Evolutionary conservation across 73 alveolate species (phyloP).

Genomic region (Diophrys sp.): DNA sequence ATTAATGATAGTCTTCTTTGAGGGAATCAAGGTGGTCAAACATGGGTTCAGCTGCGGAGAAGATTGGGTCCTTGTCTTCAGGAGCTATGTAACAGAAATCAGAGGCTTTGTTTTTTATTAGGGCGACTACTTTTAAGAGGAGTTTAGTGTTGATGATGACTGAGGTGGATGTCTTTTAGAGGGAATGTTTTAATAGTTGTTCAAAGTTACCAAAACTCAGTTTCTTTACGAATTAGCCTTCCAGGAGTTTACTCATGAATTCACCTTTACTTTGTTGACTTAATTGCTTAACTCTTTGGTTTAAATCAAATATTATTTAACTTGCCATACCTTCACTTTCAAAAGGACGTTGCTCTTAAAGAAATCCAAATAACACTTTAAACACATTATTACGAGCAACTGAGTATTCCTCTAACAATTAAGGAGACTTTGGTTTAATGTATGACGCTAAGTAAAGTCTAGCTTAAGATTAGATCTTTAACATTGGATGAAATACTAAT

Average conservation of each 20-base stretch:
- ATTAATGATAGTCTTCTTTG: not conserved
- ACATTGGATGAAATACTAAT: not conserved
- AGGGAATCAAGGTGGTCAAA: not conserved
- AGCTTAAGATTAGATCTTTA: not conserved
- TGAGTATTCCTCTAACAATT: not conserved
- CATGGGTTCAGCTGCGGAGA: not conserved
- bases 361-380: not conserved
- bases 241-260: slow-evolving; percentile 15
- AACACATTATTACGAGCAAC: not conserved
- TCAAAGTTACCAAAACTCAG: slow-evolving; percentile 39
- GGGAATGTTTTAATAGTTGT: slow-evolving; percentile 26
- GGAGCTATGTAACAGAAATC: slow-evolving; percentile 15
- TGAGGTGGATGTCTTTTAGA: slow-evolving; percentile 21
- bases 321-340: slow-evolving; percentile 17
- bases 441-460: not conserved
- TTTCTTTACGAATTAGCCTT: slow-evolving; percentile 26
- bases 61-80: slow-evolving; percentile 28
- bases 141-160: slow-evolving; percentile 14
- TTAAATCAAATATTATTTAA: slow-evolving; percentile 34
- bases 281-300: slow-evolving; percentile 22
- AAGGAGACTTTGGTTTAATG: not conserved
- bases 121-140: slow-evolving; percentile 1
- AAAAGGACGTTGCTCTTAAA: not conserved
- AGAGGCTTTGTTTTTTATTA: slow-evolving; percentile 5
- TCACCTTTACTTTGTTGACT: slow-evolving; percentile 22